Evolutionary conservation across 2,329 filamentous ascomycete species (phyloP).

Genomic region (Alternaria gansuensis): DNA sequence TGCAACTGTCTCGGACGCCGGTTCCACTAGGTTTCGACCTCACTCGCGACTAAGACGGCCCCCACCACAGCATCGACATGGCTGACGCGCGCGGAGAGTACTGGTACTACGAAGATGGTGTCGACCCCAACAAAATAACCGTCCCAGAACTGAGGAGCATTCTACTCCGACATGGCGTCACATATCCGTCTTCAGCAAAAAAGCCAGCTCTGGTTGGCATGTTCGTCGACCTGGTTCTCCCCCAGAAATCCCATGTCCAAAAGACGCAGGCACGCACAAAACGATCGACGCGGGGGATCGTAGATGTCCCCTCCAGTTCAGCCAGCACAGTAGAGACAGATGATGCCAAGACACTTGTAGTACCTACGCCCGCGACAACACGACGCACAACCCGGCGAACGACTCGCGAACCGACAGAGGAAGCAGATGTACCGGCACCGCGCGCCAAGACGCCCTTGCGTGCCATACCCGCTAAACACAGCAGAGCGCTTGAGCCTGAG

Average conservation of each 20-base stretch:
- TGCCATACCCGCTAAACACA: slow-evolving; percentile 56
- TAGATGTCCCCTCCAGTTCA: slow-evolving; percentile 70
- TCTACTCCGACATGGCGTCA: slow-evolving; percentile 85
- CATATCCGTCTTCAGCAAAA: slow-evolving; percentile 88
- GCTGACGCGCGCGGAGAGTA: slow-evolving; percentile 49
- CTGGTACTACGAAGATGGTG: slow-evolving; percentile 81
- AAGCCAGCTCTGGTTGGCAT: slow-evolving; percentile 87
- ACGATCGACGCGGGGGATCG: slow-evolving; percentile 87
- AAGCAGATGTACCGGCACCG: slow-evolving; percentile 31
- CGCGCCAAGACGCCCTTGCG: slow-evolving; percentile 49
- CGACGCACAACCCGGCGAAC: slow-evolving; percentile 46
- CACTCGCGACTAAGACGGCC: background rate
- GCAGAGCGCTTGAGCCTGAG: slow-evolving; percentile 51
- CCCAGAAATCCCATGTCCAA: slow-evolving; percentile 80
- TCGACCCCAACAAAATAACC: slow-evolving; percentile 84
- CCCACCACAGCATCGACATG: slow-evolving; percentile 28
- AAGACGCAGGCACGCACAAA: slow-evolving; percentile 79
- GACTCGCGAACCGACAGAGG: slow-evolving; percentile 56
- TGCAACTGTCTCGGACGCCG: background rate
- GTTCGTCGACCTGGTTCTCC: slow-evolving; percentile 79
- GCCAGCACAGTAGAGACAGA: slow-evolving; percentile 66
- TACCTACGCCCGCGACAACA: slow-evolving; percentile 53
- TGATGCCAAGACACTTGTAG: slow-evolving; percentile 60
- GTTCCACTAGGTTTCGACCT: background rate
- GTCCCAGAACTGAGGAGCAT: slow-evolving; percentile 90